A percentile compares a stretch with the other conserved stretches of the same genome.
phyloP scores from a whole-genome alignment of 2,329 filamentous ascomycete genomes.

The Parastagonospora nodorum region DNA sequence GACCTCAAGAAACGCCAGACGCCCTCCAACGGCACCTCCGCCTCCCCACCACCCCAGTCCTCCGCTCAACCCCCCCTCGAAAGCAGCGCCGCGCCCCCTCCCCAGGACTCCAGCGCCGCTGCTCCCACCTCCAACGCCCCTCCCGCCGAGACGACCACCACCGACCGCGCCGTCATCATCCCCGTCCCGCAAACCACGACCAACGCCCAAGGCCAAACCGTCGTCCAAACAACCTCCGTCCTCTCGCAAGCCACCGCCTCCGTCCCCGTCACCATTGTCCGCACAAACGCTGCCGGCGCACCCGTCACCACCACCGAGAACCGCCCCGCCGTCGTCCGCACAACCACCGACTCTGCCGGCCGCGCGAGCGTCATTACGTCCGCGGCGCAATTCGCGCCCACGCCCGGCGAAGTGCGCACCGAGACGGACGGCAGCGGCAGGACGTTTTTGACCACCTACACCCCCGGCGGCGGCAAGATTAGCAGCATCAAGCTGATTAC shows the following conservation, averaged over 20 bases:
- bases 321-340: conserved; percentile 44
- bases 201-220: conserved; percentile 40
- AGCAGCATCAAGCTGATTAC: conserved; percentile 47
- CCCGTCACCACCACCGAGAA: conserved; percentile 46
- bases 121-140: conserved; percentile 7
- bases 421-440: conserved; percentile 48
- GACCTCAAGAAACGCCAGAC: conserved; percentile 51
- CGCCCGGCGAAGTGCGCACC: conserved; percentile 50
- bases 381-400: conserved; percentile 37
- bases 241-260: conserved; percentile 49
- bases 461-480: conserved; percentile 49
- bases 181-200: conserved; percentile 47
- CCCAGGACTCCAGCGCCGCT: not conserved
- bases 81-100: conserved; percentile 3
- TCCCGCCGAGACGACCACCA: conserved; percentile 5
- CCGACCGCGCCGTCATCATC: conserved; percentile 40
- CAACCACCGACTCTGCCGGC: conserved; percentile 48
- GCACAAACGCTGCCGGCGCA: conserved; percentile 47
- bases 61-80: conserved; percentile 8
- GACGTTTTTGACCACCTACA: conserved; percentile 54
- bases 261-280: conserved; percentile 44
- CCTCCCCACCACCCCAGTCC: conserved; percentile 5
- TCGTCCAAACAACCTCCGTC: conserved; percentile 46
- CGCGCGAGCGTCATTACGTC: conserved; percentile 42
- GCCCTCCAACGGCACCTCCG: conserved; percentile 31